These are phyloP conservation scores for Suillus subluteus DNA, from an alignment of 768 basidiomycete species.

Conservation along the genomic window DNA sequence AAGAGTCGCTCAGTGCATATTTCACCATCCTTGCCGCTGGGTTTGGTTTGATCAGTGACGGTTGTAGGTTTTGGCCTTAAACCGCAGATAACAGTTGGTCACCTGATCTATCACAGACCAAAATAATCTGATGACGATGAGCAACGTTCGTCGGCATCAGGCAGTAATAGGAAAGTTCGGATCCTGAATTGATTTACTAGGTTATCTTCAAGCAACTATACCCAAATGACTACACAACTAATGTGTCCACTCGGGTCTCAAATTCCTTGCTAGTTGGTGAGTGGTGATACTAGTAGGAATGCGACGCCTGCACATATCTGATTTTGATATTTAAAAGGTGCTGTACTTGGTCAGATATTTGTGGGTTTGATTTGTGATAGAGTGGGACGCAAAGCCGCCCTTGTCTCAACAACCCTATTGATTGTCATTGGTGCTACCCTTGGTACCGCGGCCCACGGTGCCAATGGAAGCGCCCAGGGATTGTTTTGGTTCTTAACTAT, in stretches of 20 bases:
- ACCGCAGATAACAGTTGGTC: constrained; percentile 8
- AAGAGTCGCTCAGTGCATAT: constrained; percentile 55
- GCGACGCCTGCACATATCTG: constrained; percentile 2
- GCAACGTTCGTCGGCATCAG: constrained; percentile 47
- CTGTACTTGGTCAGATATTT: constrained; percentile 60
- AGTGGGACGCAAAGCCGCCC: constrained; percentile 74
- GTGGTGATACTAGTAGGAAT: constrained; percentile 19
- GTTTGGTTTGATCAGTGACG: constrained; percentile 68
- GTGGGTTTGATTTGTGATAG: constrained; percentile 76
- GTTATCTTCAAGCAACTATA: constrained; percentile 70
- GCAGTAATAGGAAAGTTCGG: constrained; percentile 1
- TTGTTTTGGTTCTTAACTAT: constrained; percentile 79
- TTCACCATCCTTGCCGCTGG: constrained; percentile 68
- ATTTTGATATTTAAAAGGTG: constrained; percentile 42
- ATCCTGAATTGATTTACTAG: constrained; percentile 35
- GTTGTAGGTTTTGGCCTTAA: constrained; percentile 42
- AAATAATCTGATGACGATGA: constrained; percentile 73
- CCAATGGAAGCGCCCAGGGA: constrained; percentile 54
- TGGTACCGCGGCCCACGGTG: constrained; percentile 69
- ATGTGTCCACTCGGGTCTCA: constrained; percentile 67
- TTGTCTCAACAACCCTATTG: constrained; percentile 66
- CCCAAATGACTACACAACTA: constrained; percentile 60
- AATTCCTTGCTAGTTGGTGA: constrained; percentile 73
- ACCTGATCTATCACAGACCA: constrained; percentile 47
- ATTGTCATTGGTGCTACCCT: constrained; percentile 74